Conservation (phyloP, 2,329 filamentous ascomycete genomes). For the Aspergillus candidus region DNA sequence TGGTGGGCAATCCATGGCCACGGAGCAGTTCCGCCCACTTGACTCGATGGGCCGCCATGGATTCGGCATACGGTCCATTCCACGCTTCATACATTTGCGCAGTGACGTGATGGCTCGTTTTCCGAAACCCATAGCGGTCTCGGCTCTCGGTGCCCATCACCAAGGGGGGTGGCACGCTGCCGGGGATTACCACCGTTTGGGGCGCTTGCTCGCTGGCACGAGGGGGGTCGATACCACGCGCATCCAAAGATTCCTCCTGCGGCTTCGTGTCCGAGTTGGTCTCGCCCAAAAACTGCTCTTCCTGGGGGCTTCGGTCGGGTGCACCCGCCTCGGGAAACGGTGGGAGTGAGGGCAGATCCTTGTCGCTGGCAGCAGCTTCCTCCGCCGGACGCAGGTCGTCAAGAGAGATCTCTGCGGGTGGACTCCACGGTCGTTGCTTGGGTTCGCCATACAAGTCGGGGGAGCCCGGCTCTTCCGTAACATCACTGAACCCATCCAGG, state of each 20-base stretch:
- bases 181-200: constrained; percentile 25
- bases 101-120: constrained; percentile 72
- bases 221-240: neutral
- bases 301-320: constrained; percentile 7
- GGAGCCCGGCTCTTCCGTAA: constrained; percentile 32
- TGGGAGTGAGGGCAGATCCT: constrained; percentile 18
- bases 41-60: constrained; percentile 65
- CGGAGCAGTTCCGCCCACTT: constrained; percentile 79
- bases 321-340: constrained; percentile 10
- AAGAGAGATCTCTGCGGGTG: constrained; percentile 21
- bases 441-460: constrained; percentile 27
- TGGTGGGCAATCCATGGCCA: constrained; percentile 66
- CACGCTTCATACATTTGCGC: constrained; percentile 74
- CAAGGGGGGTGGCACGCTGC: constrained; percentile 35
- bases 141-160: constrained; percentile 40
- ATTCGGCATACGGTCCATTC: constrained; percentile 68
- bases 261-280: constrained; percentile 2
- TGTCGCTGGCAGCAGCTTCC: constrained; percentile 8
- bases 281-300: constrained; percentile 13
- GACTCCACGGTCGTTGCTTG: constrained; percentile 27
- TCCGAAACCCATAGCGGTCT: constrained; percentile 89
- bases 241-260: constrained; percentile 3
- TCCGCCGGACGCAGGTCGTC: constrained; percentile 21
- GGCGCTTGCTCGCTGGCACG: neutral
- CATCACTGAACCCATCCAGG: constrained; percentile 50